Evolutionary conservation across 2,329 filamentous ascomycete genomes (phyloP), one percentile per base, ranked within the genome.

Genomic region (Nigrograna mackinnonii): DNA sequence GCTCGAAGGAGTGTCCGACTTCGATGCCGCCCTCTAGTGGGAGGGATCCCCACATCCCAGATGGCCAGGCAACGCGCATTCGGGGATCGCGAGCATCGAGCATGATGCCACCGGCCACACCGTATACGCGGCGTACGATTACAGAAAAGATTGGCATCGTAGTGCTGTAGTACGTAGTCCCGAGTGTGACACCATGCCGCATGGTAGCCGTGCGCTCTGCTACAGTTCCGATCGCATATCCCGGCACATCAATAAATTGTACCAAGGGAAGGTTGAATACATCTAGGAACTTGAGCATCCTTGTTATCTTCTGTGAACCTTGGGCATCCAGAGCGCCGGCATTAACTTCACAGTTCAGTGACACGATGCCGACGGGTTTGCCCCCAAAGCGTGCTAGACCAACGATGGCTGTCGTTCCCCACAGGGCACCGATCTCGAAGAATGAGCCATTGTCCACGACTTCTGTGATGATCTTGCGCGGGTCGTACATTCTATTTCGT

Each of bases 11-110:
- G 63, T 86, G 83, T 0, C 76, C 81, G 6, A 84, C 82, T 52
- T 86, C 82, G 22, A 86, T 84, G 0, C 83, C 83, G 2, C 82
- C 83, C 40, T 83, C 80, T 1, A 85, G 66, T 0, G 83, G 83
- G 4, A 86, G 58, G 11, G 76, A 81, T 0, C 82, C 82, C 80
- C 81, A 85, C 50, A 82, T 73, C 0, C 82, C 81, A 24, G 75
- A 79, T 0, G 83, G 83, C 83, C 83, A 86, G 5, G 80, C 80
- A 11, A 85, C 75, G 34, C 81, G 75, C 71, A 79, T 78, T 21
- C 78, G 69, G 0, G 83, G 82, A 41, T 85, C 79, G 13, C 83
- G 74, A 39, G 76, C 80, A 33, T 83, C 82, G 1, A 84, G 66
- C 81, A 86, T 86, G 13, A 85, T 68, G 0, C 80, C 82, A 0